Conservation (phyloP, 2,329 filamentous ascomycete species). For the Orbilia quercus region DNA sequence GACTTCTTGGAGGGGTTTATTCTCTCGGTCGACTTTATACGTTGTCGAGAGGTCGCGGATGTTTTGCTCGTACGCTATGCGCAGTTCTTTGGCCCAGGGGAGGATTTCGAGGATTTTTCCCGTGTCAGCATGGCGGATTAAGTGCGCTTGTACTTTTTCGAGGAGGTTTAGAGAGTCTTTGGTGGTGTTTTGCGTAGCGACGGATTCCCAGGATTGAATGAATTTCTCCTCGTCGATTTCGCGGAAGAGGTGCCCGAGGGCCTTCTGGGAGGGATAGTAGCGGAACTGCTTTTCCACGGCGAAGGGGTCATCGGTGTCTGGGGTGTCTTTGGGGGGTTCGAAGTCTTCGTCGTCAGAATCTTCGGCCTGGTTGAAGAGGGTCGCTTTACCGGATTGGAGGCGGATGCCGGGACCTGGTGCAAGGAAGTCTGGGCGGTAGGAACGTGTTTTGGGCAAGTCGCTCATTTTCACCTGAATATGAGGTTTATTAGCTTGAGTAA, state of each 20-base stretch:
- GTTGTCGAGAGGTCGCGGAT: constrained; percentile 66
- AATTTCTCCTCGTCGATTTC: constrained; percentile 78
- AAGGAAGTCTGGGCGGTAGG: constrained; percentile 59
- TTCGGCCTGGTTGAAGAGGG: constrained; percentile 62
- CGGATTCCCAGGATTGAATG: constrained; percentile 61
- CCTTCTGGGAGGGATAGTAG: constrained; percentile 76
- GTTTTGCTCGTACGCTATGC: constrained; percentile 65
- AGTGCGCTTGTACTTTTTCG: constrained; percentile 63
- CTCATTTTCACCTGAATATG: constrained; percentile 57
- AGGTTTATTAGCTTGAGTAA: constrained; percentile 58
- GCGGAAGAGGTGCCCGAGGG: constrained; percentile 77
- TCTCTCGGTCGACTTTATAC: constrained; percentile 63
- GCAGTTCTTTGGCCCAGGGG: constrained; percentile 19
- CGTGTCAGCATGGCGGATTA: constrained; percentile 61
- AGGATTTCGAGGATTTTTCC: constrained; percentile 64
- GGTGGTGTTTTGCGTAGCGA: constrained; percentile 29
- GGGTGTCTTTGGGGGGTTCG: constrained; percentile 62
- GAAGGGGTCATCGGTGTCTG: constrained; percentile 42
- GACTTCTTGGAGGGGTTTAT: constrained; percentile 65
- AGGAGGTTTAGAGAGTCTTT: constrained; percentile 58
- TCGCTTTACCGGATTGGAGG: constrained; percentile 19
- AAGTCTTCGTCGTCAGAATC: constrained; percentile 65
- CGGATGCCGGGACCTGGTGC: constrained; percentile 58
- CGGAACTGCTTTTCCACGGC: constrained; percentile 1
- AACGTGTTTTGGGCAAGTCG: constrained; percentile 49